phyloP scores from a whole-genome alignment of 2,329 filamentous ascomycete species.

The Colletotrichum truncatum region DNA sequence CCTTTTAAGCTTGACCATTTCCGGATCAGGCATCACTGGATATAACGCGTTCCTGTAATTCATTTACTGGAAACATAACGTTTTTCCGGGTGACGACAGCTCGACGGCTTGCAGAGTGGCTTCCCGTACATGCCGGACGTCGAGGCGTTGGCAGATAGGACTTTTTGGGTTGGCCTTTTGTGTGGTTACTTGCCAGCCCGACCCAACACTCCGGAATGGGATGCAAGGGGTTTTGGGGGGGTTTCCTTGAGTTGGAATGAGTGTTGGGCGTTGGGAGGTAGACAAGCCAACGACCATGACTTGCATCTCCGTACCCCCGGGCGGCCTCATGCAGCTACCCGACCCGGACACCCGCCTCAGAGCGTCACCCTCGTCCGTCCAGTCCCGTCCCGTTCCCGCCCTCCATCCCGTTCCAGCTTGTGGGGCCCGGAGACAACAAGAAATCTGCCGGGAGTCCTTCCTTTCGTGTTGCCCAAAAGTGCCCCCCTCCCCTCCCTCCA shows the following conservation, averaged over 20 bases:
- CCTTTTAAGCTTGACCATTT: too few relatives aligned
- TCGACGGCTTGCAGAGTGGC: too few relatives aligned
- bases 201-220: background rate
- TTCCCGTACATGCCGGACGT: background rate
- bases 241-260: too few relatives aligned
- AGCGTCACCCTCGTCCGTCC: background rate
- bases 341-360: constrained; percentile 6
- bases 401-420: background rate
- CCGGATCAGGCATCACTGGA: background rate
- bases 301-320: background rate
- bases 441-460: background rate
- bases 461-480: background rate
- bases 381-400: background rate
- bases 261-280: background rate
- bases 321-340: constrained; percentile 15
- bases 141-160: background rate
- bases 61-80: background rate
- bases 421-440: background rate
- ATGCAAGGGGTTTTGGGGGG: constrained; percentile 4
- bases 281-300: background rate
- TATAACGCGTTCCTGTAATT: background rate
- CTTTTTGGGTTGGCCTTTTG: too few relatives aligned
- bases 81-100: background rate
- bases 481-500: background rate
- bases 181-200: background rate